Conservation (phyloP, 2,329 filamentous ascomycete genomes). For the Xylariomycetidae sp. region DNA sequence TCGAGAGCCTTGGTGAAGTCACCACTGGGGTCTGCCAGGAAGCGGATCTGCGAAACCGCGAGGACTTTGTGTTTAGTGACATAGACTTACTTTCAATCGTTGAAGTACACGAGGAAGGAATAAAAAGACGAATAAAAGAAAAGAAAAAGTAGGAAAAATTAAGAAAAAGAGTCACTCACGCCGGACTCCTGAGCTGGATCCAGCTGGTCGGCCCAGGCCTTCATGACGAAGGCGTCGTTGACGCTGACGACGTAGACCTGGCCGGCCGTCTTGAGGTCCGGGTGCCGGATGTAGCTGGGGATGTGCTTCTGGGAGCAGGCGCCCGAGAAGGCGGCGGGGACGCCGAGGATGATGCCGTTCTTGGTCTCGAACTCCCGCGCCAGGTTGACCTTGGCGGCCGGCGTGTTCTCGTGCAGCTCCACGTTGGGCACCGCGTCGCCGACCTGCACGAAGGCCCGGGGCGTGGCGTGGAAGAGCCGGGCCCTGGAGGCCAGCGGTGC, state of each 20-base stretch:
- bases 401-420: constrained; percentile 78
- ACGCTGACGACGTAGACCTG: constrained; percentile 87
- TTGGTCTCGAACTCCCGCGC: constrained; percentile 64
- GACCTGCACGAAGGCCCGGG: constrained; percentile 61
- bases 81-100: neutral
- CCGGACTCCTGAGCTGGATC: constrained; percentile 72
- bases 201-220: constrained; percentile 76
- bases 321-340: constrained; percentile 70
- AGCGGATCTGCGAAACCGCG: constrained; percentile 63
- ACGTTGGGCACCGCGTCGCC: constrained; percentile 77
- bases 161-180: constrained; percentile 47
- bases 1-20: constrained; percentile 81
- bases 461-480: constrained; percentile 60
- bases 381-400: constrained; percentile 86
- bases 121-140: too few relatives aligned
- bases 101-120: too few relatives aligned
- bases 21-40: constrained; percentile 76
- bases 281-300: constrained; percentile 79
- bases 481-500: constrained; percentile 19
- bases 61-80: neutral
- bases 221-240: constrained; percentile 95
- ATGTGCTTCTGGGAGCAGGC: constrained; percentile 64
- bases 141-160: too few relatives aligned
- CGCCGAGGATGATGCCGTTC: constrained; percentile 79
- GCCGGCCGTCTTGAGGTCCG: constrained; percentile 72